Evolutionary conservation across 2,329 filamentous ascomycete species (phyloP).

Genomic region (Hypoxylon sp.): DNA sequence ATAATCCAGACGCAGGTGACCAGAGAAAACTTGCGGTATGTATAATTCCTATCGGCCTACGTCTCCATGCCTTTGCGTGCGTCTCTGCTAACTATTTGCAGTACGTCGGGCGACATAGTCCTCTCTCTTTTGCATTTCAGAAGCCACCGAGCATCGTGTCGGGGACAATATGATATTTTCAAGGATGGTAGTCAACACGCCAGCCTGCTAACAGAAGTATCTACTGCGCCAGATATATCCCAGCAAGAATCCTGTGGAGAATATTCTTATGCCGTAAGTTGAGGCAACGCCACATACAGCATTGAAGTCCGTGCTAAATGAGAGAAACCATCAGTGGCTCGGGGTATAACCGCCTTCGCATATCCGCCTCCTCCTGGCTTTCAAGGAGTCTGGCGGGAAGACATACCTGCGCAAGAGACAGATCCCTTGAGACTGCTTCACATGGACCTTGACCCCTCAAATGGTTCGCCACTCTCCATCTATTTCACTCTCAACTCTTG

Average conservation of each 20-base stretch:
- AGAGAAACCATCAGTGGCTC: slow-evolving; percentile 6
- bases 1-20: background rate
- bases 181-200: background rate
- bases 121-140: background rate
- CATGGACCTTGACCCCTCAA: slow-evolving; percentile 18
- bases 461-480: slow-evolving; percentile 4
- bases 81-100: background rate
- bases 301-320: background rate
- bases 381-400: background rate
- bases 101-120: background rate
- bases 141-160: background rate
- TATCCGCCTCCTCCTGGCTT: background rate
- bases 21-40: background rate
- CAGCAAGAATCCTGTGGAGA: slow-evolving; percentile 22
- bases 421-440: slow-evolving; percentile 2
- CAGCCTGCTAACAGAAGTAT: background rate
- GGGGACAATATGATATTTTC: background rate
- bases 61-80: background rate
- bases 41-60: background rate
- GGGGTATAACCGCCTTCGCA: slow-evolving; percentile 16
- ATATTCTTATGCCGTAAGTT: slow-evolving; percentile 27
- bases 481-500: no score
- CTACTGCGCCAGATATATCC: slow-evolving; percentile 6
- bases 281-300: background rate
- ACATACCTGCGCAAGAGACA: background rate